These are phyloP conservation scores for Pseudevernia furfuracea DNA, from an alignment of 495 filamentous ascomycete genomes.

Conservation along the genomic window DNA sequence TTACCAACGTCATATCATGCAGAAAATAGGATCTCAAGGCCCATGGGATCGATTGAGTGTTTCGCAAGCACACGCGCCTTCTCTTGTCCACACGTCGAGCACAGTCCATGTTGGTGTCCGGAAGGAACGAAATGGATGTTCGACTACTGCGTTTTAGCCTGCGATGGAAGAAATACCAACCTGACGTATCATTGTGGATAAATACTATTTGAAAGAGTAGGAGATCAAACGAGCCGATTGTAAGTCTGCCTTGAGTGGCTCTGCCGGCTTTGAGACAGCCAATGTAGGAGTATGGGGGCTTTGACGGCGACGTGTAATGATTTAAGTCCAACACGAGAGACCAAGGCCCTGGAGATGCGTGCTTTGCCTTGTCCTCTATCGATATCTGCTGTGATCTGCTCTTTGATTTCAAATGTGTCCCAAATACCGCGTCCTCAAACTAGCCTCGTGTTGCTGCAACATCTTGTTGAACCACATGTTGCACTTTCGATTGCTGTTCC, in stretches of 20 bases:
- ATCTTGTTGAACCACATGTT: neutral
- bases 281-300: neutral
- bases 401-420: neutral
- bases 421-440: neutral
- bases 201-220: neutral
- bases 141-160: neutral
- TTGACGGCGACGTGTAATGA: neutral
- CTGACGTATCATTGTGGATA: neutral
- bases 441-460: neutral
- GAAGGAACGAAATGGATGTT: neutral
- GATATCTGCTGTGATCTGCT: neutral
- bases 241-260: neutral
- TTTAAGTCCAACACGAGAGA: neutral
- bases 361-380: neutral
- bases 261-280: too few relatives aligned
- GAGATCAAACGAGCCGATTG: neutral
- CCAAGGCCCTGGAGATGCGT: neutral
- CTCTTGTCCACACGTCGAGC: neutral
- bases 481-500: neutral
- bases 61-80: neutral
- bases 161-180: neutral
- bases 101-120: neutral
- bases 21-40: neutral
- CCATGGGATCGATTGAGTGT: neutral
- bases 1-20: neutral